These are phyloP conservation scores for Ceratonia siliqua DNA, from an alignment of 306 rosid species.

Conservation along the genomic window DNA sequence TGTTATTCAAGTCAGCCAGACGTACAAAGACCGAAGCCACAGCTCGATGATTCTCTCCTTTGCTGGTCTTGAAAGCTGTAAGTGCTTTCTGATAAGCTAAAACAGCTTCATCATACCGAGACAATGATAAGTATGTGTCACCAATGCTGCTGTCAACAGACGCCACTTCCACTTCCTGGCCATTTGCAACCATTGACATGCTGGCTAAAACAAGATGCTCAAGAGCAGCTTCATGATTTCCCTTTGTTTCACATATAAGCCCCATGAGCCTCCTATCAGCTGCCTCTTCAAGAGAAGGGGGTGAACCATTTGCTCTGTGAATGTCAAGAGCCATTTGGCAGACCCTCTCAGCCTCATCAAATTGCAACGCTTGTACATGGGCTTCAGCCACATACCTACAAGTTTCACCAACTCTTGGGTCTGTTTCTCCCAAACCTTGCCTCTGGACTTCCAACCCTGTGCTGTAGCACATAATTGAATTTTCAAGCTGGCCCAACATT, in stretches of 20 bases:
- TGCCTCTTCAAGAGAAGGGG: conserved; percentile 87
- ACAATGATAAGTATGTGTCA: conserved; percentile 81
- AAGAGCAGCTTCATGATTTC: conserved; percentile 90
- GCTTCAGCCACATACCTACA: conserved; percentile 96
- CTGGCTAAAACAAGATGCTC: conserved; percentile 97
- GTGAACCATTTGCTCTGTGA: conserved; percentile 70
- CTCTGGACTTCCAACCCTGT: conserved; percentile 83
- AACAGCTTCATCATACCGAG: conserved; percentile 82
- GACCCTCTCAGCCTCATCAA: conserved; percentile 81
- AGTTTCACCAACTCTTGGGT: conserved; percentile 92
- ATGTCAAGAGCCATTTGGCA: conserved; percentile 88
- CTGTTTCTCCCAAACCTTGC: conserved; percentile 82
- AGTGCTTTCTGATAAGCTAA: conserved; percentile 90
- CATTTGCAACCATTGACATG: conserved; percentile 88
- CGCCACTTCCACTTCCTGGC: conserved; percentile 89
- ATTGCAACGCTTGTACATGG: conserved; percentile 89
- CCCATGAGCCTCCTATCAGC: conserved; percentile 99
- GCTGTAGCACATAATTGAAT: conserved; percentile 67
- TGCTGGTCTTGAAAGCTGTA: conserved; percentile 70
- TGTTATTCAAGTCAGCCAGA: conserved; percentile 80
- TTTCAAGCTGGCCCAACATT: conserved; percentile 94
- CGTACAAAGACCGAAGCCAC: conserved; percentile 80
- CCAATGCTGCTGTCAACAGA: conserved; percentile 94
- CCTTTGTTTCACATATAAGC: conserved; percentile 88
- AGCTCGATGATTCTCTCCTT: conserved; percentile 94